Conservation (phyloP, 305 asterid genomes). For the Fraxinus baroniana region DNA sequence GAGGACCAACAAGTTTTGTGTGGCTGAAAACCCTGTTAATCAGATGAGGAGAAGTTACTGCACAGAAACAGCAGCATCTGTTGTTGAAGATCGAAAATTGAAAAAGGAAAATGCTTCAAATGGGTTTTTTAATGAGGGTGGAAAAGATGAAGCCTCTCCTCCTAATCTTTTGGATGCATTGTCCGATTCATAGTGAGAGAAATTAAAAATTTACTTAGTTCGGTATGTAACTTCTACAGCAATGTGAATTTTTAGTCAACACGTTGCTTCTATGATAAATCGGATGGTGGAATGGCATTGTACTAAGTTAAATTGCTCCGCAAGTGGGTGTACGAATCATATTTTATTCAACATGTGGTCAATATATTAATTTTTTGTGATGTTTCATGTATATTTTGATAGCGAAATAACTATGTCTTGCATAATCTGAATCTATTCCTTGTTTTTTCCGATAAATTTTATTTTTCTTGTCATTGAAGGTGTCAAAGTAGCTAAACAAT, state of each 20-base stretch:
- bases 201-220: not conserved
- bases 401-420: not conserved
- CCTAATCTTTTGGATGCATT: slow-evolving; percentile 65
- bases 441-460: not conserved
- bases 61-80: slow-evolving; percentile 67
- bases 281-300: slow-evolving; percentile 2
- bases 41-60: slow-evolving; percentile 49
- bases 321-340: not conserved
- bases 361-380: too few relatives aligned
- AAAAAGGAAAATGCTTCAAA: slow-evolving; percentile 55
- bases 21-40: slow-evolving; percentile 67
- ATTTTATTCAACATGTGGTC: not conserved
- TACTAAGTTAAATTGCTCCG: not conserved
- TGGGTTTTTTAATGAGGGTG: slow-evolving; percentile 52
- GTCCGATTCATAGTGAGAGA: slow-evolving; percentile 45
- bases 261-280: not conserved
- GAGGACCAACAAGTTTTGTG: slow-evolving; percentile 71
- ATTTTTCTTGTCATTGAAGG: not conserved
- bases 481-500: not conserved
- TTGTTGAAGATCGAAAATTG: slow-evolving; percentile 68
- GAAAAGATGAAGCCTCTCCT: slow-evolving; percentile 57
- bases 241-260: slow-evolving; percentile 6
- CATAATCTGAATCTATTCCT: not conserved
- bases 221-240: not conserved
- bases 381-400: not conserved